Evolutionary conservation across 176 grass and related monocot species (phyloP).

Genomic region (Triticum monococcum): DNA sequence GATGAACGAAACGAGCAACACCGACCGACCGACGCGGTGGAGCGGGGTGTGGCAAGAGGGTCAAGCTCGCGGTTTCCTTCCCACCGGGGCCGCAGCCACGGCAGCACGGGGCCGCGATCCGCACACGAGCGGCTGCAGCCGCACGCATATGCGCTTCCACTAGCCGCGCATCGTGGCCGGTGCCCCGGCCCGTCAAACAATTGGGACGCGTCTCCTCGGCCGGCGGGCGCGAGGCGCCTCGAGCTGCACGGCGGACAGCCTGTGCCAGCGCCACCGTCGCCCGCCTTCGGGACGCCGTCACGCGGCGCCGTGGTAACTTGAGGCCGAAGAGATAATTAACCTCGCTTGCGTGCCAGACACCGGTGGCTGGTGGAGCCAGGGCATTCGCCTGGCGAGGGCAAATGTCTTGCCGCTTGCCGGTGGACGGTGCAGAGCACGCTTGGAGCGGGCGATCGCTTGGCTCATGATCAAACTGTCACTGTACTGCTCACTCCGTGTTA

Average conservation of each 20-base stretch:
- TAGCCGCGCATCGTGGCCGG: conserved; percentile 20
- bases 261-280: conserved; percentile 23
- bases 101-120: conserved; percentile 14
- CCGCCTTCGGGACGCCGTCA: background rate
- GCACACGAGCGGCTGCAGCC: background rate
- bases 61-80: background rate
- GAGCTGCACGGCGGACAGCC: conserved; percentile 24
- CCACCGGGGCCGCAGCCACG: background rate
- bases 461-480: background rate
- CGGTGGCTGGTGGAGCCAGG: background rate
- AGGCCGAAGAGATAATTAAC: background rate
- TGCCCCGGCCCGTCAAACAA: conserved; percentile 25
- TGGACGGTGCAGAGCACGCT: background rate
- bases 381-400: background rate
- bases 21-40: too few relatives aligned
- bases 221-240: conserved; percentile 37
- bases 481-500: background rate
- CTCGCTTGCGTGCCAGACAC: background rate
- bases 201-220: conserved; percentile 34
- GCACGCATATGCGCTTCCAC: conserved; percentile 6
- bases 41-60: too few relatives aligned
- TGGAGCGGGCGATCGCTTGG: background rate
- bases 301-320: conserved; percentile 3
- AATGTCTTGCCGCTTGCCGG: background rate
- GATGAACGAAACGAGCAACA: too few relatives aligned